Base-by-base conservation (phyloP, 495 filamentous ascomycete genomes). In the Cercophora samala region DNA sequence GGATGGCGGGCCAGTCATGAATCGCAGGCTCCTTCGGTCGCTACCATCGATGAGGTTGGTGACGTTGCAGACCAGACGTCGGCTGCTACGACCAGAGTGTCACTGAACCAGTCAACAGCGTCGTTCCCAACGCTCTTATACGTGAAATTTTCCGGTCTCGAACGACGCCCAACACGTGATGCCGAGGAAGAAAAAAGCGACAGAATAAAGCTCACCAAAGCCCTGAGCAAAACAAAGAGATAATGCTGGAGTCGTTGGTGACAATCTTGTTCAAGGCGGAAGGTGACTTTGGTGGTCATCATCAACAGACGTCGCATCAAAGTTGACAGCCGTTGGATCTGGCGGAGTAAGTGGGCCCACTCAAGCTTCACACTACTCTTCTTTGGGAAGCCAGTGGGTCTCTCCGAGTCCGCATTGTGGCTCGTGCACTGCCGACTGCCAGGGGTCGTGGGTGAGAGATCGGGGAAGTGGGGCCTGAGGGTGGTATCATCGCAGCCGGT, bases 31-130 rank as follows among this genome's bases (percentile, higher is more conserved):
- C 60, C 60, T 46, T 46, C 24, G 46, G 26, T 62, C 60, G 60
- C 60, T 62, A 62, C 60, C 60, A 62, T 46, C 26, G n/a, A 37
- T 62, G 25, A 29, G 62, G 56, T 54, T 26, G 66, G 62, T 25
- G 59, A 65, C 53, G 63, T 69, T 68, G 66, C 66, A 68, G 42
- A 46, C 66, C 60, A 64, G 58, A 22, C 42, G 46, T 64, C 66
- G 61, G 60, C 60, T 63, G 61, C 61, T 52, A 46, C 26, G 42
- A 52, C 13, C 18, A 51, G 11, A 22, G 53, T 59, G n/a, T 21
- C 24, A 58, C 52, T 19, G 24, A 59, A 22, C 54, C 60, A 37
- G 51, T 51, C 24, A 24, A 18, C 19, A 24, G 60, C 60, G 26
- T 42, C n/a, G 25, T 56, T 23, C 53, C n/a, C n/a, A 1, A 15